Conservation (phyloP, 441 rosid genomes). For the Gossypium schwendimanii region DNA sequence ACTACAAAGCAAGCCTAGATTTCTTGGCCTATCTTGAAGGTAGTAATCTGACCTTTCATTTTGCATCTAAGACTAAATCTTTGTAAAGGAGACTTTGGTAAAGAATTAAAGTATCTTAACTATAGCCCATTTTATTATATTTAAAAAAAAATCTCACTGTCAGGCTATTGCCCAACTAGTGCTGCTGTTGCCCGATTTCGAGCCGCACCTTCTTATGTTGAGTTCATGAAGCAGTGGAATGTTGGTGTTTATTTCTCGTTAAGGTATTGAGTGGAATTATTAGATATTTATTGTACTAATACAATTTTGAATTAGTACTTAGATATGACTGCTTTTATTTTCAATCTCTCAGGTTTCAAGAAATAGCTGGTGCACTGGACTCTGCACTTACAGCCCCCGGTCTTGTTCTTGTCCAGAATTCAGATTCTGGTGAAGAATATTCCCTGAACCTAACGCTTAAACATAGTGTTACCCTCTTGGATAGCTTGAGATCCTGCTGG, state of each 20-base stretch:
- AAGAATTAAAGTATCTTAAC: conserved; percentile 9
- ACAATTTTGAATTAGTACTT: background rate
- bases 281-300: conserved; percentile 11
- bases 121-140: background rate
- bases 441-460: conserved; percentile 44
- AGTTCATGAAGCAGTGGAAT: conserved; percentile 97
- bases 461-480: conserved; percentile 75
- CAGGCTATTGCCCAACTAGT: conserved; percentile 95
- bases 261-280: conserved; percentile 44
- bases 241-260: conserved; percentile 87
- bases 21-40: conserved; percentile 94
- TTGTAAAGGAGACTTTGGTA: conserved; percentile 13
- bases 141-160: background rate
- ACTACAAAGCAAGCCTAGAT: conserved; percentile 83
- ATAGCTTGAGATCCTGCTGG: conserved; percentile 86
- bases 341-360: conserved; percentile 73
- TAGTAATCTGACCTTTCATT: conserved; percentile 24
- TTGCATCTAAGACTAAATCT: conserved; percentile 13
- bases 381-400: conserved; percentile 56
- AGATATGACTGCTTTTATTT: conserved; percentile 7
- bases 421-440: conserved; percentile 34
- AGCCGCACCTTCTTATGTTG: conserved; percentile 55
- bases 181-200: conserved; percentile 81
- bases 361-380: conserved; percentile 87
- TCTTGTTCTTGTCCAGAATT: conserved; percentile 54